These are phyloP conservation scores for Entamoeba invadens DNA, from an alignment of 208 protist genomes.

Conservation along the genomic window DNA sequence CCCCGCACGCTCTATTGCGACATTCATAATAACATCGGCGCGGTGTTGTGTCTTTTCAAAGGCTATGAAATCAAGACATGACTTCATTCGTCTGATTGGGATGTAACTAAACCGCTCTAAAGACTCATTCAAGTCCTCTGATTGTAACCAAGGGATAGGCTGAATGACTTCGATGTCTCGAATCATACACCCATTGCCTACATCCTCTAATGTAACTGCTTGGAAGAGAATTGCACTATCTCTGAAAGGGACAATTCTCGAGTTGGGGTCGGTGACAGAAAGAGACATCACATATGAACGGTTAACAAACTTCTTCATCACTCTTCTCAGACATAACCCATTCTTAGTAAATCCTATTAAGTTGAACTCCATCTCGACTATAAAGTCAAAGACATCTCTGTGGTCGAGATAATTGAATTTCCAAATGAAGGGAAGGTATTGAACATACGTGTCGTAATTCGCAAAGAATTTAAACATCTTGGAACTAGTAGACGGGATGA, in stretches of 20 bases:
- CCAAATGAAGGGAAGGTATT: neutral
- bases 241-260: neutral
- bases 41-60: neutral
- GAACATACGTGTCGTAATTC: neutral
- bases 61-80: neutral
- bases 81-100: neutral
- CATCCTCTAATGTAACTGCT: neutral
- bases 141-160: neutral
- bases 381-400: neutral
- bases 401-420: neutral
- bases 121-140: neutral
- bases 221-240: neutral
- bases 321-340: neutral
- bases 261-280: neutral
- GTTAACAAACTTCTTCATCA: neutral
- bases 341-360: neutral
- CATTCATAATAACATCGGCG: neutral
- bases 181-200: neutral
- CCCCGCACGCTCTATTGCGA: neutral
- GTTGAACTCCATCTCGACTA: neutral
- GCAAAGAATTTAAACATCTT: neutral
- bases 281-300: neutral
- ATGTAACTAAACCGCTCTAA: neutral
- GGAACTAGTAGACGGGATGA: neutral
- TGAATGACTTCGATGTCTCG: neutral